These are phyloP conservation scores for Ulmus americana DNA, from an alignment of 331 rosid species.

Conservation along the genomic window DNA sequence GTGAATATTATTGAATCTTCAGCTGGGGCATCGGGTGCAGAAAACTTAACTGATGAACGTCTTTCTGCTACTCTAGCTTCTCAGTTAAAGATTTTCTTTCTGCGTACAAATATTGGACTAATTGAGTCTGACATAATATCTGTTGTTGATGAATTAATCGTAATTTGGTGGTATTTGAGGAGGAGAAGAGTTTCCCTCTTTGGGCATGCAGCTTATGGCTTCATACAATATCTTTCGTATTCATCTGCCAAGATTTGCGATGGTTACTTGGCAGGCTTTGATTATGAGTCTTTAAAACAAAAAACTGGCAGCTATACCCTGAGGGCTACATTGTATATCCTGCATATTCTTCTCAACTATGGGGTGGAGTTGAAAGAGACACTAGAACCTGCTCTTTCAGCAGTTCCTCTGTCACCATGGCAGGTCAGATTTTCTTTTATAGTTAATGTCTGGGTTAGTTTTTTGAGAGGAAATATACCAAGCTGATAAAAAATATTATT, in stretches of 20 bases:
- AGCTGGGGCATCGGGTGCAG: constrained; percentile 68
- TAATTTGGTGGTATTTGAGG: constrained; percentile 86
- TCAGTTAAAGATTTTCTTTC: constrained; percentile 55
- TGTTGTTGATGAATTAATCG: constrained; percentile 49
- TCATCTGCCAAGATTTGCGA: constrained; percentile 54
- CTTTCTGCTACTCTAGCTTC: constrained; percentile 64
- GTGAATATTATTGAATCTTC: constrained; percentile 68
- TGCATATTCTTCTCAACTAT: constrained; percentile 88
- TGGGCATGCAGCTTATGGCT: constrained; percentile 87
- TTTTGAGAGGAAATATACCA: constrained; percentile 10
- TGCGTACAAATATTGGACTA: constrained; percentile 43
- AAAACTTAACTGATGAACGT: constrained; percentile 60
- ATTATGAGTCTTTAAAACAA: constrained; percentile 50
- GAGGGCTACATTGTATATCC: constrained; percentile 74
- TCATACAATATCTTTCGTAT: constrained; percentile 65
- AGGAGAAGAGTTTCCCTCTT: constrained; percentile 81
- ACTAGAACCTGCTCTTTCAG: constrained; percentile 57
- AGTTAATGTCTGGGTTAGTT: constrained; percentile 13
- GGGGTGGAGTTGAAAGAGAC: constrained; percentile 82
- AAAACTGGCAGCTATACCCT: constrained; percentile 74
- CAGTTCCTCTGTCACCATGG: constrained; percentile 88
- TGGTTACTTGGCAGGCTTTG: constrained; percentile 46
- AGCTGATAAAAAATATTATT: constrained; percentile 25
- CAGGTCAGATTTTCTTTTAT: constrained; percentile 54
- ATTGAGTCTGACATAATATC: constrained; percentile 42